These are phyloP conservation scores for Alternaria consortialis DNA, from an alignment of 2,329 filamentous ascomycete species.

Conservation along the genomic window DNA sequence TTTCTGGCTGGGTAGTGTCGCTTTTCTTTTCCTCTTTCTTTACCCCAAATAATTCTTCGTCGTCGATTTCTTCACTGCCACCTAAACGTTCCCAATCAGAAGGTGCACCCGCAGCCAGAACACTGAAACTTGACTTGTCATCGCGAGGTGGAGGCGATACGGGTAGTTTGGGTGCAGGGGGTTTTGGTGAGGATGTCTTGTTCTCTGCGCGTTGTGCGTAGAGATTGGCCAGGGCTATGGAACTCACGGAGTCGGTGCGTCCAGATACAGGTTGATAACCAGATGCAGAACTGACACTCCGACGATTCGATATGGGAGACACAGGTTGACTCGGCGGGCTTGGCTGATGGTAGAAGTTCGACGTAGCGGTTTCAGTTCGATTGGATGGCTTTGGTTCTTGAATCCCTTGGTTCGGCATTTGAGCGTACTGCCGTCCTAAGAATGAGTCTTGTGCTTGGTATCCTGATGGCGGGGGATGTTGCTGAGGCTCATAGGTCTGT, in stretches of 20 bases:
- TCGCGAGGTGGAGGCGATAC: conserved; percentile 39
- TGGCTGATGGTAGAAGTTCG: conserved; percentile 36
- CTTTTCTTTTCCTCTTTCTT: conserved; percentile 33
- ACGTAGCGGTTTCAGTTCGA: conserved; percentile 34
- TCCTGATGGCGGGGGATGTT: conserved; percentile 34
- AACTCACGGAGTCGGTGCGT: conserved; percentile 44
- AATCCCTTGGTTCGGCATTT: conserved; percentile 30
- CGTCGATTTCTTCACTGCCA: conserved; percentile 44
- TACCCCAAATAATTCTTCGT: conserved; percentile 43
- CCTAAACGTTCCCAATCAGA: conserved; percentile 53
- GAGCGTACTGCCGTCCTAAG: conserved; percentile 26
- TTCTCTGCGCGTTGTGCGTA: conserved; percentile 38
- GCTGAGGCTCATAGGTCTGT: conserved; percentile 12
- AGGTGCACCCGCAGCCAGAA: conserved; percentile 46
- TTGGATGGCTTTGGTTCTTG: conserved; percentile 40
- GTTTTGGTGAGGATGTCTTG: conserved; percentile 38
- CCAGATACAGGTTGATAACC: conserved; percentile 25
- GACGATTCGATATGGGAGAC: conserved; percentile 42
- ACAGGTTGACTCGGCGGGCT: conserved; percentile 45
- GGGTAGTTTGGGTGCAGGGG: conserved; percentile 26
- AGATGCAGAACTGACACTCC: conserved; percentile 37
- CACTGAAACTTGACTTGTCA: conserved; percentile 43
- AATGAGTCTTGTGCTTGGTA: conserved; percentile 34
- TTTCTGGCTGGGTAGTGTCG: conserved; percentile 32
- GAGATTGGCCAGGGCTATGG: conserved; percentile 42